phyloP scores from a whole-genome alignment of 2,329 filamentous ascomycete genomes.

The Zopfia rhizophila region DNA sequence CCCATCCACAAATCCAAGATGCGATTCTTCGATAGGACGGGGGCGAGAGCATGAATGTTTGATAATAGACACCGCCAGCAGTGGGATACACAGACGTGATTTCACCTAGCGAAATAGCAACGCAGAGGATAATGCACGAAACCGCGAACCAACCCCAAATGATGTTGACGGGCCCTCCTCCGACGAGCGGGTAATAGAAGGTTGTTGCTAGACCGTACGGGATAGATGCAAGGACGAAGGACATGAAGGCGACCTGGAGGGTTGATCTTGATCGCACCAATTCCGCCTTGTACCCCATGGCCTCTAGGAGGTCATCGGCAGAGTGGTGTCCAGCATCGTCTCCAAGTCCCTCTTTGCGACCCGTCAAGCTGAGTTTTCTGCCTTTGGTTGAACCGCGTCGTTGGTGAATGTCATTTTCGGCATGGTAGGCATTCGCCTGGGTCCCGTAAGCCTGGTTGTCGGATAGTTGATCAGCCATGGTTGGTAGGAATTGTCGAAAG shows the following conservation, averaged over 20 bases:
- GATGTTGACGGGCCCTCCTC: conserved; percentile 74
- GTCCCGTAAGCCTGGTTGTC: conserved; percentile 33
- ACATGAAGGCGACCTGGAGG: conserved; percentile 78
- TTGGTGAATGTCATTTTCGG: conserved; percentile 41
- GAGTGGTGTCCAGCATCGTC: conserved; percentile 47
- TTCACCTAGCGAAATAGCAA: conserved; percentile 76
- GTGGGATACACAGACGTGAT: conserved; percentile 81
- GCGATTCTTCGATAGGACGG: conserved; percentile 69
- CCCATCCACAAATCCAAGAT: conserved; percentile 79
- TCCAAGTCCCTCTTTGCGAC: conserved; percentile 27
- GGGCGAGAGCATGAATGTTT: conserved; percentile 78
- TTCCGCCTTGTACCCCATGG: conserved; percentile 74
- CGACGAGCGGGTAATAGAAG: conserved; percentile 72
- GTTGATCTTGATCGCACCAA: conserved; percentile 73
- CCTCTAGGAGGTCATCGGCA: conserved; percentile 71
- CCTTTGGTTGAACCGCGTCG: conserved; percentile 32
- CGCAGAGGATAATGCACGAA: conserved; percentile 75
- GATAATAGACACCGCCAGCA: conserved; percentile 82
- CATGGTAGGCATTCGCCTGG: conserved; percentile 47
- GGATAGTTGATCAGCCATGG: conserved; percentile 27
- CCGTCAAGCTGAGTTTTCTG: conserved; percentile 36
- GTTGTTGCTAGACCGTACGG: conserved; percentile 79
- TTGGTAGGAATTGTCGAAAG: conserved; percentile 26
- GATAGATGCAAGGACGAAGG: conserved; percentile 78
- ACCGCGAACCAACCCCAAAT: conserved; percentile 79